Evolutionary conservation across 345 rosid genomes (phyloP).

Genomic region (Camelina laxa): DNA sequence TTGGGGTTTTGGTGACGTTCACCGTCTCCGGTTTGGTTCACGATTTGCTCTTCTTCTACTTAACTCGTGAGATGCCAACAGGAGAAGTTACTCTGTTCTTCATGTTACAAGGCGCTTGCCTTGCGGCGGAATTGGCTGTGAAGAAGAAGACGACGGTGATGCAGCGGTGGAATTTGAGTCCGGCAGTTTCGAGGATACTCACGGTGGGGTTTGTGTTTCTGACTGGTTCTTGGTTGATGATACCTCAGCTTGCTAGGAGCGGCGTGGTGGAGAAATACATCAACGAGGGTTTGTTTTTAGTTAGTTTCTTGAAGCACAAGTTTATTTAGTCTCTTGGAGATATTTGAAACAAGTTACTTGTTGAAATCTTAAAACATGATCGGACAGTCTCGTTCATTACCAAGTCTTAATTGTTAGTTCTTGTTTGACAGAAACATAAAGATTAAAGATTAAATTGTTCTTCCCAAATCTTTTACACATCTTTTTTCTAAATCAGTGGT

Average conservation of each 20-base stretch:
- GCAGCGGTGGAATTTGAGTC: slow-evolving; percentile 30
- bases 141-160: slow-evolving; percentile 35
- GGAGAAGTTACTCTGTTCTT: slow-evolving; percentile 42
- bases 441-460: background rate
- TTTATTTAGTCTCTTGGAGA: background rate
- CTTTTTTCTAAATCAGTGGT: background rate
- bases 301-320: background rate
- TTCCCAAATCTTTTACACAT: slow-evolving; percentile 14
- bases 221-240: slow-evolving; percentile 45
- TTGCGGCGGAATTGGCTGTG: slow-evolving; percentile 38
- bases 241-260: slow-evolving; percentile 38
- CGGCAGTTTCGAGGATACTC: slow-evolving; percentile 32
- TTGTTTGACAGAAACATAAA: background rate
- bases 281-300: background rate
- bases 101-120: slow-evolving; percentile 44
- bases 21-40: slow-evolving; percentile 43
- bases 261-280: slow-evolving; percentile 28
- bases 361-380: background rate
- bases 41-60: slow-evolving; percentile 40
- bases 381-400: background rate
- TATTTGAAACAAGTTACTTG: no score
- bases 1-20: slow-evolving; percentile 34
- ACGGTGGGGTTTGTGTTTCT: slow-evolving; percentile 44
- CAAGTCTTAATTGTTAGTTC: no score
- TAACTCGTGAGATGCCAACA: slow-evolving; percentile 38